Evolutionary conservation across 306 rosid species (phyloP).

Genomic region (Quercus robur): DNA sequence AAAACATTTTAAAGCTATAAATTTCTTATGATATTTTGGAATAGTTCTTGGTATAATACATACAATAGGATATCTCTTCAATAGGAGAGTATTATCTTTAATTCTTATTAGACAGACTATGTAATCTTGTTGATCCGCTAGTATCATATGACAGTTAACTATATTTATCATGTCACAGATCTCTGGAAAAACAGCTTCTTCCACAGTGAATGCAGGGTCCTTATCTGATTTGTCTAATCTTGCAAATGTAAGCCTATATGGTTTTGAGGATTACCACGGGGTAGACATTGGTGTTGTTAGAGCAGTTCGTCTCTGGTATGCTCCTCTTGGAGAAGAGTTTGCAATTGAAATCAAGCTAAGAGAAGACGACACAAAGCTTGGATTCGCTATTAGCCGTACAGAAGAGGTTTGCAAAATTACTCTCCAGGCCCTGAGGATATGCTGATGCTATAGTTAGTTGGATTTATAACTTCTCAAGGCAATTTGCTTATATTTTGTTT

Average conservation of each 20-base stretch:
- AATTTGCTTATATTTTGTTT: slow-evolving; percentile 7
- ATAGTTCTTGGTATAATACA: neutral
- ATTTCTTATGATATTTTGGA: neutral
- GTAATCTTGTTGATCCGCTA: neutral
- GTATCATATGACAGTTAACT: neutral
- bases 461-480: neutral
- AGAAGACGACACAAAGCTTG: slow-evolving; percentile 72
- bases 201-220: slow-evolving; percentile 82
- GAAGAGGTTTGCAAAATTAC: slow-evolving; percentile 60
- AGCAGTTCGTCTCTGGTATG: slow-evolving; percentile 88
- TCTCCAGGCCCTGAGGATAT: neutral
- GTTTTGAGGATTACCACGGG: slow-evolving; percentile 95
- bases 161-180: slow-evolving; percentile 40
- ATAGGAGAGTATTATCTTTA: neutral
- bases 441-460: neutral
- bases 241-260: slow-evolving; percentile 77
- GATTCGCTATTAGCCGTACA: slow-evolving; percentile 87
- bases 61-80: neutral
- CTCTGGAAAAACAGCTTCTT: slow-evolving; percentile 92
- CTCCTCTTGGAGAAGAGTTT: slow-evolving; percentile 77
- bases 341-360: slow-evolving; percentile 59
- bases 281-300: slow-evolving; percentile 84
- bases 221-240: slow-evolving; percentile 77
- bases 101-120: neutral
- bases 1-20: neutral